Conservation (phyloP, 805 yeast genomes). For the Cephaloascus fragrans region DNA sequence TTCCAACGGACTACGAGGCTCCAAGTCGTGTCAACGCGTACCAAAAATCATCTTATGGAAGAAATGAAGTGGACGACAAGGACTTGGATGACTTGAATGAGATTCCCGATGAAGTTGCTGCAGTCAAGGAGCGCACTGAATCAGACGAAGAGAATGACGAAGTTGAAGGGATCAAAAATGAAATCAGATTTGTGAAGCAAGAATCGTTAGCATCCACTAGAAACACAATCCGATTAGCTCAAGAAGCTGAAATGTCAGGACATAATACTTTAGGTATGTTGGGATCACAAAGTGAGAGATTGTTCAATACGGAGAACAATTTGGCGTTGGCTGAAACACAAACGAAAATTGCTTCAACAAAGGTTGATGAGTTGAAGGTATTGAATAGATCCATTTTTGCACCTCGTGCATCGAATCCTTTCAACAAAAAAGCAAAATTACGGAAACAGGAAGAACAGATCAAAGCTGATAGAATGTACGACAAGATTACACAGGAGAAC, state of each 20-base stretch:
- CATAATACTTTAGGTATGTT: conserved; percentile 79
- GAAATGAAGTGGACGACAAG: conserved; percentile 16
- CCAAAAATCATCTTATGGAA: not conserved
- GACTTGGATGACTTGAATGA: conserved; percentile 26
- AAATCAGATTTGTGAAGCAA: conserved; percentile 75
- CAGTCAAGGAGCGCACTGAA: conserved; percentile 24
- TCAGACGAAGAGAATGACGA: conserved; percentile 72
- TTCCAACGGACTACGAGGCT: conserved; percentile 21
- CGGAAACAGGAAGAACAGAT: conserved; percentile 66
- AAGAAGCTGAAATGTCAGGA: conserved; percentile 35
- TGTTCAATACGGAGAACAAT: conserved; percentile 72
- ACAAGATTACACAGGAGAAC: conserved; percentile 51
- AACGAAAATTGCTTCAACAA: conserved; percentile 71
- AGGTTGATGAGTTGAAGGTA: conserved; percentile 69
- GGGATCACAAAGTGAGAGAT: conserved; percentile 86
- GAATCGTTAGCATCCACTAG: conserved; percentile 81
- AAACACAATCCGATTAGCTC: conserved; percentile 42
- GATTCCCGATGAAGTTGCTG: conserved; percentile 26
- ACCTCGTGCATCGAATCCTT: conserved; percentile 78
- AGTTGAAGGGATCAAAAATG: conserved; percentile 76
- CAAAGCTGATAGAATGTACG: conserved; percentile 50
- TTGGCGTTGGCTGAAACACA: conserved; percentile 73
- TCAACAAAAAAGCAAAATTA: conserved; percentile 69
- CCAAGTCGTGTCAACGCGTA: conserved; percentile 1
- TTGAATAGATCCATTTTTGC: conserved; percentile 76